Base-by-base conservation (phyloP, 2,329 filamentous ascomycete species). In the Aspergillus tubingensis region DNA sequence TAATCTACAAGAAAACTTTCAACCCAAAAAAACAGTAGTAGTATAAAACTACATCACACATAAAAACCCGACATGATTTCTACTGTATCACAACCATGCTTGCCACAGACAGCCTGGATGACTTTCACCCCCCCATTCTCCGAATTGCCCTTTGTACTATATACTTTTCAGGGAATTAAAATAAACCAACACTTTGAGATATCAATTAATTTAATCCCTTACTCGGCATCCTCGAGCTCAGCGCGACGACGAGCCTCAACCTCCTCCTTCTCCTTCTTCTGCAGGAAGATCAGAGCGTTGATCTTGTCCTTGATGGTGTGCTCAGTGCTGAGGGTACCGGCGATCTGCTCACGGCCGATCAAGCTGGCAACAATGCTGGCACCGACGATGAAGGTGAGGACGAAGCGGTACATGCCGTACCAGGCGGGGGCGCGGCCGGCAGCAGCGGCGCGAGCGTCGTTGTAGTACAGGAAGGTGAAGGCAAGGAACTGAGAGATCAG, bases 321-420 rank as follows among this genome's bases (percentile, higher is more conserved):
- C 68, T 74, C 72, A 17, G 72, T 61, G 60, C 60, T 59, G 50
- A 72, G 57, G 61, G 65, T 73, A 63, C 72, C 70, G 57, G 81
- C 83, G 67, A 96, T 87, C 79, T 93, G 89, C 70, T 92, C 90
- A 62, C 93, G 87, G 43, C 91, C 92, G 64, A 97, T 85, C 66
- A 97, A 80, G 64, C 86, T 94, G 67, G 91, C 80, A 44, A 95
- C 87, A 67, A 97, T 94, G 64, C 90, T 88, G 47, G 86, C 82
- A 41, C 94, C 93, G 27, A 96, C 93, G 62, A 97, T 85, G 74
- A 93, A 94, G 2, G 94, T 97, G 68, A 97, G 83, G 8, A 96
- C 88, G 77, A 96, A 97, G 36, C 94, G 91, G 81, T 97, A 97
- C 53, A 88, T 90, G 61, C 83, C 85, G 75, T 96, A 97, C 93